Base-by-base conservation (phyloP, 1,139 yeast genomes). In the Trichomonascaceae sp. region DNA sequence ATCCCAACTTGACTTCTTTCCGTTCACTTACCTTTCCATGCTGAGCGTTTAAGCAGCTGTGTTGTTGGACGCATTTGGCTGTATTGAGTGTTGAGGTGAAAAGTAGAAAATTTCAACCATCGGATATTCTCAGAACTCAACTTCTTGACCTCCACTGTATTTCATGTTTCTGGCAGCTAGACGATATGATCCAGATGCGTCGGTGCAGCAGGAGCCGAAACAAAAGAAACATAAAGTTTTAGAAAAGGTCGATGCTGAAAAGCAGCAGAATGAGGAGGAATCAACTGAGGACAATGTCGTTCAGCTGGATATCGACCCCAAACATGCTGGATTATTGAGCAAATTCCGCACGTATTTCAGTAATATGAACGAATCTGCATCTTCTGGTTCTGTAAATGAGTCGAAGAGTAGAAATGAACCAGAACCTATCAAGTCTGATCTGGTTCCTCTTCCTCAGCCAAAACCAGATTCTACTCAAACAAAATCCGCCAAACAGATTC, bases 371-470 rank as follows among this genome's bases (percentile, higher is more conserved):
- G 17, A 45, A 10, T 41, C 47, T 27, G 50, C 41, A 10, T 13
- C 51, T 2, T n/a, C 30, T 7, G 9, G 8, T 9, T 39, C 39
- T 15, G 38, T n/a, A 8, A 15, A 32, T 9, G 43, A 18, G 6
- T 10, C 27, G 22, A 49, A 32, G 22, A 39, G 20, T 2, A 43
- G 43, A 22, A 17, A 45, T n/a, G 49, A 45, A 47, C 49, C n/a
- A 17, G 53, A 32, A 46, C 58, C 47, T 22, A 60, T 63, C 52
- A 58, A 57, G 44, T 64, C 58, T 58, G 84, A 81, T 47, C 74
- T 91, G 49, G 84, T 78, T 2, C 96, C 96, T 12, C 73, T 91
- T 52, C 97, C 97, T 0, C 96, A 89, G 67, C 54, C 57, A 19
- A 22, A 51, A 32, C 47, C 46, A 19, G 49, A 44, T 10, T 19